A percentile compares a stretch with the other conserved stretches of the same genome.
Conservation (phyloP, 2,329 filamentous ascomycete genomes). For the Fusarium subglutinans region DNA sequence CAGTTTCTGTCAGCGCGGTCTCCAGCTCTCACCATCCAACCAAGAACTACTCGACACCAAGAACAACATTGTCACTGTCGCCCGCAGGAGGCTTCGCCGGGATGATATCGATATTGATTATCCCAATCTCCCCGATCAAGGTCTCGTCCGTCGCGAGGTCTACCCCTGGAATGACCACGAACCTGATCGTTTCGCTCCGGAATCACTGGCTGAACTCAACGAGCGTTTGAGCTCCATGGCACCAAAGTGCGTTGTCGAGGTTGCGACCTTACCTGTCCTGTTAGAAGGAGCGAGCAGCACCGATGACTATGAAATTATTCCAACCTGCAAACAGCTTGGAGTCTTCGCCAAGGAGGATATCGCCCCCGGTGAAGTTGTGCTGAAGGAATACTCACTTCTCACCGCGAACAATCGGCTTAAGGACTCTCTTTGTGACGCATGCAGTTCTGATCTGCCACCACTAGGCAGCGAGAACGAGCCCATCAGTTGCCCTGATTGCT, state of each 20-base stretch:
- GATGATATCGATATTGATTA: slow-evolving; percentile 57
- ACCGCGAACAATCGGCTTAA: slow-evolving; percentile 90
- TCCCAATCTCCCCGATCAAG: slow-evolving; percentile 71
- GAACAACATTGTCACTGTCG: slow-evolving; percentile 63
- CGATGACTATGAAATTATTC: slow-evolving; percentile 59
- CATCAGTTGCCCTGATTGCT: slow-evolving; percentile 68
- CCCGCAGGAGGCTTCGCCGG: slow-evolving; percentile 57
- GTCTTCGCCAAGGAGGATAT: slow-evolving; percentile 90
- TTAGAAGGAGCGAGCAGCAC: slow-evolving; percentile 63
- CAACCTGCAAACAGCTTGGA: slow-evolving; percentile 80
- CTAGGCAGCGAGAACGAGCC: slow-evolving; percentile 58
- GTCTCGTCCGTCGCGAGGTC: slow-evolving; percentile 74
- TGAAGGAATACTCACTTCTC: slow-evolving; percentile 85
- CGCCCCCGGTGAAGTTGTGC: slow-evolving; percentile 75
- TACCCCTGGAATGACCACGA: slow-evolving; percentile 76
- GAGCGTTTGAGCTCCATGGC: slow-evolving; percentile 72
- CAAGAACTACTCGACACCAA: slow-evolving; percentile 64
- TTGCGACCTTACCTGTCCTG: slow-evolving; percentile 79
- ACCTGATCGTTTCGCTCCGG: slow-evolving; percentile 74
- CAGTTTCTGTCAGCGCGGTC: slow-evolving; percentile 71
- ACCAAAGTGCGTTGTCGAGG: slow-evolving; percentile 82
- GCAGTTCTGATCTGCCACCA: slow-evolving; percentile 76
- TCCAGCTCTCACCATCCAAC: slow-evolving; percentile 64
- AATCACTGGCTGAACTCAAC: slow-evolving; percentile 78
- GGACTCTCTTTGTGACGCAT: slow-evolving; percentile 89